Percentiles rank a stretch among this genome's conserved stretches.
Evolutionary conservation across 192 early-diverging fungal species (phyloP).

Genomic region (Podila clonocystis): DNA sequence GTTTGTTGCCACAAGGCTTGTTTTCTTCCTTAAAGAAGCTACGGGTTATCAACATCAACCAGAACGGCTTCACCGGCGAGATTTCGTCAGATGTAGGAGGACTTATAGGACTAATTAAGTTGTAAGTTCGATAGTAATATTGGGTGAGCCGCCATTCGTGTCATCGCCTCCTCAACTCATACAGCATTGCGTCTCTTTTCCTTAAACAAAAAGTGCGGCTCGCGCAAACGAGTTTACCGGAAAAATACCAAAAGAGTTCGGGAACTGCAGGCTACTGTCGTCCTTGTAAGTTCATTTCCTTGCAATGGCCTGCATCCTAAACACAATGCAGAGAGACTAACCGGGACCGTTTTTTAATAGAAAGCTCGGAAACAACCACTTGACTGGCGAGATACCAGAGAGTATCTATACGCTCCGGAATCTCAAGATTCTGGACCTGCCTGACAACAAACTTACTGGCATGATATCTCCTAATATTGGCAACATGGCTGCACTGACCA

Average conservation of each 20-base stretch:
- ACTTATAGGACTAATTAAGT: conserved; percentile 11
- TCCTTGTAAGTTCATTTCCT: neutral
- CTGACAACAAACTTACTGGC: conserved; percentile 16
- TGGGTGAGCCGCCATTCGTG: neutral
- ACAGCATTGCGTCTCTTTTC: neutral
- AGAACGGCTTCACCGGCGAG: conserved; percentile 34
- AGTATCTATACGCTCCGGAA: conserved; percentile 14
- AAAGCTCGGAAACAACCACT: conserved; percentile 21
- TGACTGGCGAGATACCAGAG: conserved; percentile 22
- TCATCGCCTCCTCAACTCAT: neutral
- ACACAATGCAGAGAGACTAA: neutral
- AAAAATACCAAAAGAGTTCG: conserved; percentile 17
- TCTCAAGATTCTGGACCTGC: conserved; percentile 16
- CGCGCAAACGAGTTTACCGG: conserved; percentile 28
- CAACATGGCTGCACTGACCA: conserved; percentile 11
- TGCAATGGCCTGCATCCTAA: no score
- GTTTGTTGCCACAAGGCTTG: conserved; percentile 10
- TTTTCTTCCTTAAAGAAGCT: conserved; percentile 27
- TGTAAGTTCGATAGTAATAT: conserved; percentile 7
- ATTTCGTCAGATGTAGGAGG: conserved; percentile 18
- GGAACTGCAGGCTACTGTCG: conserved; percentile 17
- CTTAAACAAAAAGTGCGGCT: conserved; percentile 6
- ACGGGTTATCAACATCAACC: conserved; percentile 25
- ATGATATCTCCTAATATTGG: conserved; percentile 14
- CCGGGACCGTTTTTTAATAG: neutral